These are phyloP conservation scores for Grosmannia serpens DNA, from an alignment of 2,329 filamentous ascomycete genomes.

Conservation along the genomic window DNA sequence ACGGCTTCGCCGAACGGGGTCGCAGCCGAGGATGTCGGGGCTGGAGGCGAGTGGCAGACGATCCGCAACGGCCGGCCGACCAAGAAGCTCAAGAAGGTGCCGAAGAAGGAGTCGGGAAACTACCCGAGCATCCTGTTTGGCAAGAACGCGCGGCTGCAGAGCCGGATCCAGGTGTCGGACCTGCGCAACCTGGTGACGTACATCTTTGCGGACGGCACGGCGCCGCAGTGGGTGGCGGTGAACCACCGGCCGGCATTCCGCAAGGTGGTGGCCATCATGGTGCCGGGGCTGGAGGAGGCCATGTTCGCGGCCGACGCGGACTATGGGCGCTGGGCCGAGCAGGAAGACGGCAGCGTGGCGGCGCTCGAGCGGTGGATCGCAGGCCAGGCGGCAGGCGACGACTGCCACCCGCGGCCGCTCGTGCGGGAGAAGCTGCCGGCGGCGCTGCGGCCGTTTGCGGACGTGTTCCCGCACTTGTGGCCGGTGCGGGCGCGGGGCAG, in stretches of 20 bases:
- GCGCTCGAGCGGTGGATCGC: conserved; percentile 27
- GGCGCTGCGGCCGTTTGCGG: conserved; percentile 54
- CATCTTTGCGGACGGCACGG: conserved; percentile 52
- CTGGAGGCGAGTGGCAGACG: conserved; percentile 36
- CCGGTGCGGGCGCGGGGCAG: conserved; percentile 82
- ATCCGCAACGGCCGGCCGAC: conserved; percentile 33
- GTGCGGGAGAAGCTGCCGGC: conserved; percentile 38
- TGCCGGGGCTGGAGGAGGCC: conserved; percentile 78
- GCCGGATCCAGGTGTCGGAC: conserved; percentile 50
- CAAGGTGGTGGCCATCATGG: conserved; percentile 82
- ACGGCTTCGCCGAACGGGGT: conserved; percentile 12
- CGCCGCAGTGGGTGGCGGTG: conserved; percentile 55
- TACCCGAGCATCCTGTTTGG: conserved; percentile 52
- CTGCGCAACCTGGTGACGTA: conserved; percentile 54
- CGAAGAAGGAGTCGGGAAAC: conserved; percentile 39
- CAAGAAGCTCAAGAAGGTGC: conserved; percentile 51
- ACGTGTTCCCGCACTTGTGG: conserved; percentile 83
- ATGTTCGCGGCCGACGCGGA: conserved; percentile 65
- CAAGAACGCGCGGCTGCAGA: conserved; percentile 43
- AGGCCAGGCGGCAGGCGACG: conserved; percentile 24
- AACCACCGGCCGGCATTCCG: conserved; percentile 51
- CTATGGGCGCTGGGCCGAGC: conserved; percentile 32
- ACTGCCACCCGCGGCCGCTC: conserved; percentile 46
- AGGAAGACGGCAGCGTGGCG: conserved; percentile 17
- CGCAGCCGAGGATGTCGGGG: conserved; percentile 15